Evolutionary conservation across 1,284 basidiomycete genomes (phyloP).

Genomic region (Malassezia brasiliensis): DNA sequence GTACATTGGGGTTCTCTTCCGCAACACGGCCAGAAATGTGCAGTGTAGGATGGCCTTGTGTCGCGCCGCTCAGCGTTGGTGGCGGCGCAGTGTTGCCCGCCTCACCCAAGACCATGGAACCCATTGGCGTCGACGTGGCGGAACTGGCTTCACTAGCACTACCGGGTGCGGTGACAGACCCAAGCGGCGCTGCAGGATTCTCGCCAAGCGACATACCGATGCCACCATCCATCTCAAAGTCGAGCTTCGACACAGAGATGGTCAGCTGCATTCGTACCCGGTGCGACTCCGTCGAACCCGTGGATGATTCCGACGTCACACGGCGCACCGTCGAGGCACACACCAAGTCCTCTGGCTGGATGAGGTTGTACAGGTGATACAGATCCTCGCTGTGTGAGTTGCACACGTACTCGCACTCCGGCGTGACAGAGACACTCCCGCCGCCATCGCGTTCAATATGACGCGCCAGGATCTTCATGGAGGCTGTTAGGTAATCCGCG

Average conservation of each 20-base stretch:
- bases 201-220: slow-evolving; percentile 3
- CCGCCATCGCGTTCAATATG: slow-evolving; percentile 46
- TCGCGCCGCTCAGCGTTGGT: slow-evolving; percentile 20
- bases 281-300: slow-evolving; percentile 85
- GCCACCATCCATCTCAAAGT: slow-evolving; percentile 39
- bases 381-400: slow-evolving; percentile 64
- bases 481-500: not conserved
- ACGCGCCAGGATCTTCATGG: slow-evolving; percentile 41
- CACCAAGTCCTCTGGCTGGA: slow-evolving; percentile 67
- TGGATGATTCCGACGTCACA: slow-evolving; percentile 64
- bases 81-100: slow-evolving; percentile 5
- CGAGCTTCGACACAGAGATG: slow-evolving; percentile 60
- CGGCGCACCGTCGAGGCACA: slow-evolving; percentile 77
- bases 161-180: slow-evolving; percentile 19
- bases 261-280: slow-evolving; percentile 78
- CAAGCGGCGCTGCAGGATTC: not conserved
- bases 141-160: slow-evolving; percentile 17
- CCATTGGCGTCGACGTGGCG: slow-evolving; percentile 24
- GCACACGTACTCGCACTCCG: slow-evolving; percentile 43
- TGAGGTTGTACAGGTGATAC: slow-evolving; percentile 99
- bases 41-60: slow-evolving; percentile 52
- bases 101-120: slow-evolving; percentile 28
- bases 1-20: slow-evolving; percentile 83
- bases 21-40: slow-evolving; percentile 80
- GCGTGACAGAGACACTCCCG: slow-evolving; percentile 36